phyloP scores from a whole-genome alignment of 2,329 filamentous ascomycete genomes.

The Calonectria fujianensis region DNA sequence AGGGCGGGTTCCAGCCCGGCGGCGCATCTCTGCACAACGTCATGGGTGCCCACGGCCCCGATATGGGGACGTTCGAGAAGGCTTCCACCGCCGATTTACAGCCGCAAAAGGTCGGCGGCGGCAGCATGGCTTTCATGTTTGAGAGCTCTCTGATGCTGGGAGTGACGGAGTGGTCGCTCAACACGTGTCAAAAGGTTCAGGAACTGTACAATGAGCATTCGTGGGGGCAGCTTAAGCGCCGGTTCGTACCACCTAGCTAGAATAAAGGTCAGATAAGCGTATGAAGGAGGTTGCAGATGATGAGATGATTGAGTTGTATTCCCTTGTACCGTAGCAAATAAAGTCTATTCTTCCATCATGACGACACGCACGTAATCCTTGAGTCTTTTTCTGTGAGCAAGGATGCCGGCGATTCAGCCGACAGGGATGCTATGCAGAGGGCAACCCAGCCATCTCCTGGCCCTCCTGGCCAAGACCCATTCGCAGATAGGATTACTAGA shows the following conservation, averaged over 20 bases:
- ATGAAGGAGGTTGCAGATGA: no score
- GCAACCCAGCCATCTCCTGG: not conserved
- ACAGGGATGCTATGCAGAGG: constrained; percentile 12
- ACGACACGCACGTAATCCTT: not conserved
- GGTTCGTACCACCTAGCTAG: constrained; percentile 20
- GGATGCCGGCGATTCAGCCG: not conserved
- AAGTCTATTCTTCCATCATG: not conserved
- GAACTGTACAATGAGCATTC: constrained; percentile 86
- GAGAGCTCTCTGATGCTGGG: constrained; percentile 82
- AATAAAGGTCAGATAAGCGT: not conserved
- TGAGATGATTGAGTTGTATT: not conserved
- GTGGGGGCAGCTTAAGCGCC: constrained; percentile 80
- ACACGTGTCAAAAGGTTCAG: constrained; percentile 75
- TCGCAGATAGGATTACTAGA: not conserved
- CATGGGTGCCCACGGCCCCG: constrained; percentile 81
- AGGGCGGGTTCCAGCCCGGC: constrained; percentile 74
- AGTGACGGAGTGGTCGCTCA: constrained; percentile 81
- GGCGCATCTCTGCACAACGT: constrained; percentile 80
- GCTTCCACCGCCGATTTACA: constrained; percentile 73
- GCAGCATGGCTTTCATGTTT: constrained; percentile 81
- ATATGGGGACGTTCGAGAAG: constrained; percentile 70
- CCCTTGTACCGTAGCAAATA: not conserved
- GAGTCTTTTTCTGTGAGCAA: not conserved
- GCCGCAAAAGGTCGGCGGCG: constrained; percentile 75
- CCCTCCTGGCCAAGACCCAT: not conserved